Conservation (phyloP, 768 basidiomycete species). For the Neoboletus magnificus region DNA sequence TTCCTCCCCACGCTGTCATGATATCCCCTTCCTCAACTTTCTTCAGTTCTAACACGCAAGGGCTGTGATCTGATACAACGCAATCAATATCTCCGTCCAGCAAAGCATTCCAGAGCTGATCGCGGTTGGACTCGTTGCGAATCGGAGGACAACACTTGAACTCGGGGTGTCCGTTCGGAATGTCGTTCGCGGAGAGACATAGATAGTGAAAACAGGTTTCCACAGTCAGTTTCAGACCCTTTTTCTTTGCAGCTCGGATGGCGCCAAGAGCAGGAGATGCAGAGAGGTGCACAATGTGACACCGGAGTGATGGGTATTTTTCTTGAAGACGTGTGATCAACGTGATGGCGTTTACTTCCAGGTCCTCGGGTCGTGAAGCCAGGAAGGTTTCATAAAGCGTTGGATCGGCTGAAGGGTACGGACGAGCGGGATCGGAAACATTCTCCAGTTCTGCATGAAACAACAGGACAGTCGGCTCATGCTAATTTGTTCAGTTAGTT, state of each 20-base stretch:
- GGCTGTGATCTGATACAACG: slow-evolving; percentile 95
- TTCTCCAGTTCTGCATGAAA: slow-evolving; percentile 90
- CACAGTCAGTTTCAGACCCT: slow-evolving; percentile 73
- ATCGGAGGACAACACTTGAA: slow-evolving; percentile 98
- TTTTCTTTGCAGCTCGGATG: slow-evolving; percentile 63
- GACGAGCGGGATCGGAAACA: slow-evolving; percentile 9
- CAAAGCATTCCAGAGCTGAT: slow-evolving; percentile 78
- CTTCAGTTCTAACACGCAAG: slow-evolving; percentile 83
- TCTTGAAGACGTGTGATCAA: slow-evolving; percentile 67
- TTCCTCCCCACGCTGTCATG: slow-evolving; percentile 93
- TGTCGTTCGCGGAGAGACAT: slow-evolving; percentile 64
- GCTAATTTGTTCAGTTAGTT: slow-evolving; percentile 39
- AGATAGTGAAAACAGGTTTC: slow-evolving; percentile 99
- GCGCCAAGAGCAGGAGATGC: slow-evolving; percentile 77
- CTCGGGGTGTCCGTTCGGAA: slow-evolving; percentile 75
- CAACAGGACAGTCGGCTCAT: slow-evolving; percentile 65
- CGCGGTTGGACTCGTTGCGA: slow-evolving; percentile 66
- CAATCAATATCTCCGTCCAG: slow-evolving; percentile 82
- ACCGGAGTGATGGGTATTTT: slow-evolving; percentile 63
- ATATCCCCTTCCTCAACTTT: slow-evolving; percentile 72
- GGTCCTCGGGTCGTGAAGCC: slow-evolving; percentile 71
- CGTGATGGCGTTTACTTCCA: slow-evolving; percentile 80
- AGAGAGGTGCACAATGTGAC: slow-evolving; percentile 95
- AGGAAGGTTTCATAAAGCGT: slow-evolving; percentile 78
- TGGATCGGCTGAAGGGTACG: slow-evolving; percentile 38